These are phyloP conservation scores for Ustilago esculenta DNA, from an alignment of 1,284 basidiomycete species.

Conservation along the genomic window DNA sequence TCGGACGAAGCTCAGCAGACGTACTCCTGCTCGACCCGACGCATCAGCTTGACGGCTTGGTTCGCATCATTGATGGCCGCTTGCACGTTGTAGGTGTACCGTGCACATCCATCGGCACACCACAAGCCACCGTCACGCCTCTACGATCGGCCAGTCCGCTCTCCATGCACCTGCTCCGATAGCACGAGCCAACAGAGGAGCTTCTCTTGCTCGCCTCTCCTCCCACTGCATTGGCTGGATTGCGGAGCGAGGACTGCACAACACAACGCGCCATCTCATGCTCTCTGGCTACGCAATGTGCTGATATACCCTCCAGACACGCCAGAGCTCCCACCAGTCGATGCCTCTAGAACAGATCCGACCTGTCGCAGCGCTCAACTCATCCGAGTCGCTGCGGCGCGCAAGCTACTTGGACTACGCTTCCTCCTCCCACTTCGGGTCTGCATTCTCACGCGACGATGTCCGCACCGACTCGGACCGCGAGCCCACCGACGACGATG, in stretches of 20 bases:
- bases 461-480: constrained; percentile 17
- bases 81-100: neutral
- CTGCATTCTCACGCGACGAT: constrained; percentile 17
- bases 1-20: no score
- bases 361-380: constrained; percentile 43
- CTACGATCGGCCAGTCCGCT: constrained; percentile 7
- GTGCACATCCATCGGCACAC: no score
- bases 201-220: neutral
- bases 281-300: no score
- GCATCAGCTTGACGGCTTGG: no score
- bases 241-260: no score
- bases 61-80: neutral
- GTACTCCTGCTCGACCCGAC: no score
- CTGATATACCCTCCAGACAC: constrained; percentile 15
- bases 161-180: neutral
- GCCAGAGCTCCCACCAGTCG: constrained; percentile 3
- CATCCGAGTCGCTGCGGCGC: constrained; percentile 41
- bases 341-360: constrained; percentile 57
- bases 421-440: constrained; percentile 5
- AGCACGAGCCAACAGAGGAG: neutral
- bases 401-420: constrained; percentile 34
- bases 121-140: neutral
- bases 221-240: no score
- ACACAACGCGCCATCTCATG: no score
- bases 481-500: constrained; percentile 13